phyloP scores from a whole-genome alignment of 2,329 filamentous ascomycete species.

The Cercospora sojina region DNA sequence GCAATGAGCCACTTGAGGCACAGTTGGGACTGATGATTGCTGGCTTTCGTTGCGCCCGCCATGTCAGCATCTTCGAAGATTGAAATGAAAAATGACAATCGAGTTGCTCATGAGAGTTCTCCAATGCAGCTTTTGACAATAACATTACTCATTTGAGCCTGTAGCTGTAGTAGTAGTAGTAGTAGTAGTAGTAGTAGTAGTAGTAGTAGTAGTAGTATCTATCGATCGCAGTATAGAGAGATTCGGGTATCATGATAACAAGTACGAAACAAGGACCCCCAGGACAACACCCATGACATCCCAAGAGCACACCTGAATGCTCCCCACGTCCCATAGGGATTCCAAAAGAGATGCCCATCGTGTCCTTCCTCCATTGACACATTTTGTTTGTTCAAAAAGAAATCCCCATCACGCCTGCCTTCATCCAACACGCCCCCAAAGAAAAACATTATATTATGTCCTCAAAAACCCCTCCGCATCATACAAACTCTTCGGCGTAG shows the following conservation, averaged over 20 bases:
- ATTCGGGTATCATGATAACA: neutral
- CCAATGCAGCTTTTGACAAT: neutral
- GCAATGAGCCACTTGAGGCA: neutral
- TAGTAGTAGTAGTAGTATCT: neutral
- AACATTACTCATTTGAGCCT: neutral
- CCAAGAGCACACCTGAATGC: neutral
- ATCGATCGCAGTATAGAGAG: neutral
- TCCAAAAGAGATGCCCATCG: neutral
- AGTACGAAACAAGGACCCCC: neutral
- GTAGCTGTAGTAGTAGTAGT: neutral
- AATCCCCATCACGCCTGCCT: neutral
- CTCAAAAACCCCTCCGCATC: slow-evolving; percentile 44
- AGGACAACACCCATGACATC: neutral
- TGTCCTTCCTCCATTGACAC: neutral
- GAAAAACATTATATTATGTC: slow-evolving; percentile 12
- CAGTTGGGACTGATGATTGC: neutral
- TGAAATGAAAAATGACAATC: too few species aligned
- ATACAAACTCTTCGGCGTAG: slow-evolving; percentile 50
- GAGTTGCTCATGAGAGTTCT: too few species aligned
- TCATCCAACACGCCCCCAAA: neutral
- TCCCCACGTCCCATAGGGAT: neutral
- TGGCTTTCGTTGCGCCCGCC: too few species aligned
- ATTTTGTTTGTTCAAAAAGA: neutral
- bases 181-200: neutral
- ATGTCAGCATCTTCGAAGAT: too few species aligned